Conservation (phyloP, 768 basidiomycete genomes). For the Lyophyllum decastes region DNA sequence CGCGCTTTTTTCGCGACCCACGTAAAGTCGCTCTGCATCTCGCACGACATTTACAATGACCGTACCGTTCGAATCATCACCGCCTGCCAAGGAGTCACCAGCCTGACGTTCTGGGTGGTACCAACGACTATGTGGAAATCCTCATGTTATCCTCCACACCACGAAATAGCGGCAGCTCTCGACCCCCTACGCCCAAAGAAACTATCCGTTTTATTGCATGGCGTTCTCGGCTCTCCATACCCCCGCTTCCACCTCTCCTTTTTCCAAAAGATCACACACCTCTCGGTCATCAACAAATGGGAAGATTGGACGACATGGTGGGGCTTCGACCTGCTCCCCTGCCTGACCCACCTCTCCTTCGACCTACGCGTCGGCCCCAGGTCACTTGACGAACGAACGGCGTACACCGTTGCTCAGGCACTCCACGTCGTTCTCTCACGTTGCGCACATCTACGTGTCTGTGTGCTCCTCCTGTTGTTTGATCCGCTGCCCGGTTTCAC, state of each 20-base stretch:
- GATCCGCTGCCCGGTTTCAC: constrained; percentile 23
- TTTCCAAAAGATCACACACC: constrained; percentile 37
- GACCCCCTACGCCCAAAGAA: constrained; percentile 27
- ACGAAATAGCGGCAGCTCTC: constrained; percentile 20
- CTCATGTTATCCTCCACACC: constrained; percentile 11
- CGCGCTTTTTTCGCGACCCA: constrained; percentile 33
- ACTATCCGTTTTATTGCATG: constrained; percentile 32
- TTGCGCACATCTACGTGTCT: constrained; percentile 27
- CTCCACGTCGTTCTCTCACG: constrained; percentile 23
- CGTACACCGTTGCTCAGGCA: constrained; percentile 22
- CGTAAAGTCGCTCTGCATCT: constrained; percentile 38
- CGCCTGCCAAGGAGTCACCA: constrained; percentile 33
- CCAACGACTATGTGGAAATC: constrained; percentile 12
- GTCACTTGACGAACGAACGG: constrained; percentile 18
- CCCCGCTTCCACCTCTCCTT: constrained; percentile 29
- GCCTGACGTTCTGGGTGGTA: constrained; percentile 39
- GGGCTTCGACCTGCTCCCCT: constrained; percentile 27
- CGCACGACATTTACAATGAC: constrained; percentile 32
- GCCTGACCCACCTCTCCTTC: constrained; percentile 38
- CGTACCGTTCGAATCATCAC: constrained; percentile 31
- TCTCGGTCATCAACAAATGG: constrained; percentile 42
- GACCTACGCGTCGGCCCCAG: constrained; percentile 34
- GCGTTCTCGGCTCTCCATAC: constrained; percentile 20
- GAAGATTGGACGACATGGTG: constrained; percentile 43
- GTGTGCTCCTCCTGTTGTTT: constrained; percentile 35